phyloP scores from a whole-genome alignment of 164 flowering plant species.

The Echeveria elegans region DNA sequence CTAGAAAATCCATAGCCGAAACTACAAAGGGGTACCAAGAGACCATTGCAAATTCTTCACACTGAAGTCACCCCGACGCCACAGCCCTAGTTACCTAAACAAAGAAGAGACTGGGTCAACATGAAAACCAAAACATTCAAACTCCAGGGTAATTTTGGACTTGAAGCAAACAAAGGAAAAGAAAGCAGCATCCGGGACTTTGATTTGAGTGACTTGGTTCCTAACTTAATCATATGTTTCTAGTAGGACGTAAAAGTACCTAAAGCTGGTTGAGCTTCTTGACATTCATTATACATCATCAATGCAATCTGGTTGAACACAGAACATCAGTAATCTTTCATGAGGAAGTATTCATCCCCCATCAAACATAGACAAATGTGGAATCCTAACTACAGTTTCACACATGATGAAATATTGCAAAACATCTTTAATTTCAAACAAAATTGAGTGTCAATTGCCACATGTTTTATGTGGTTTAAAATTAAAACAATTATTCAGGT shows the following conservation, averaged over 20 bases:
- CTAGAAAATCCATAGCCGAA: not conserved
- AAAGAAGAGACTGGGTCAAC: not conserved
- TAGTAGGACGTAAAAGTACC: not conserved
- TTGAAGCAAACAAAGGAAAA: not conserved
- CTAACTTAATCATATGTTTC: not conserved
- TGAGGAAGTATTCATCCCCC: not conserved
- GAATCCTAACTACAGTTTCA: not conserved
- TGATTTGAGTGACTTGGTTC: not conserved
- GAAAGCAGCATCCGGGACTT: not conserved
- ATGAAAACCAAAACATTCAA: not conserved
- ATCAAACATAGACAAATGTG: too few species aligned
- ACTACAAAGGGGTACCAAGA: not conserved
- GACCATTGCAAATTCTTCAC: not conserved
- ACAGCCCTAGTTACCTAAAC: constrained; percentile 6
- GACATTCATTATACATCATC: not conserved
- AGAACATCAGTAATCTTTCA: not conserved
- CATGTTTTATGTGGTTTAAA: not conserved
- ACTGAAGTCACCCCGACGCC: not conserved
- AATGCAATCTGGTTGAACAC: not conserved
- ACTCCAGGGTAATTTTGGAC: not conserved
- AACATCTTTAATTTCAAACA: not conserved
- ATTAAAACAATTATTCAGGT: not conserved
- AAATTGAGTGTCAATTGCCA: not conserved
- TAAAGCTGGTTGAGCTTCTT: not conserved
- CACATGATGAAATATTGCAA: not conserved